A percentile compares a stretch with the other conserved stretches of the same genome.
Evolutionary conservation across 2,329 filamentous ascomycete species (phyloP).

Genomic region (Plectosphaerella cucumerina): DNA sequence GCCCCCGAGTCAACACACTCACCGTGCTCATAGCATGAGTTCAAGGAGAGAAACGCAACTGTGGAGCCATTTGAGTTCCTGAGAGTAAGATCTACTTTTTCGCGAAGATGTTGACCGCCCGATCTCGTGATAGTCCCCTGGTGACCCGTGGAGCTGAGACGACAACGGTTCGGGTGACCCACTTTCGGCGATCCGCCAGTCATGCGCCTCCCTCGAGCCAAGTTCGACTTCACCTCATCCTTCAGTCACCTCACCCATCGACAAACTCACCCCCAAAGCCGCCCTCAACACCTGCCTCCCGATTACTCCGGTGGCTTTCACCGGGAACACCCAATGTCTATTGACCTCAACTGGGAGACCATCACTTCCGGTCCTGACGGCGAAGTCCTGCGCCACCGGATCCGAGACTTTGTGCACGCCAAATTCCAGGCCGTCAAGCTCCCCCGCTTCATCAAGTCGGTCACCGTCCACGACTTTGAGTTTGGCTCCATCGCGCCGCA

Average conservation of each 20-base stretch:
- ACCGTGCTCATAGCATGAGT: too few species aligned
- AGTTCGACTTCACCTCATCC: neutral
- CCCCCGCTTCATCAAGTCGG: conserved; percentile 93
- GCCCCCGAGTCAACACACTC: too few species aligned
- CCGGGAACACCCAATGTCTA: conserved; percentile 64
- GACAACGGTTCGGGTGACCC: too few species aligned
- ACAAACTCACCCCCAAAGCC: neutral
- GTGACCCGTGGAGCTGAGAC: neutral
- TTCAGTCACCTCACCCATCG: neutral
- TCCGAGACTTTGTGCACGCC: conserved; percentile 90
- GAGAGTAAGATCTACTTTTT: too few species aligned
- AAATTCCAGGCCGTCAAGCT: conserved; percentile 91
- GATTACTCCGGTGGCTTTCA: neutral
- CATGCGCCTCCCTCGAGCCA: neutral
- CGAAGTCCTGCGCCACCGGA: conserved; percentile 74
- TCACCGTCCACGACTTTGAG: conserved; percentile 89
- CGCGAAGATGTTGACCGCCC: too few species aligned
- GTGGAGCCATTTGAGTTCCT: too few species aligned
- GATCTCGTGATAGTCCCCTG: neutral
- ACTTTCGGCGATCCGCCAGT: too few species aligned
- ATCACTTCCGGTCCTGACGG: conserved; percentile 88
- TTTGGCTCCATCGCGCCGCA: conserved; percentile 81
- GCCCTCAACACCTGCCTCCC: neutral
- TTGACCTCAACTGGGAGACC: conserved; percentile 95
- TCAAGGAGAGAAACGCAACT: too few species aligned